Evolutionary conservation across 805 yeast genomes (phyloP).

Genomic region (Lachancea fermentati): DNA sequence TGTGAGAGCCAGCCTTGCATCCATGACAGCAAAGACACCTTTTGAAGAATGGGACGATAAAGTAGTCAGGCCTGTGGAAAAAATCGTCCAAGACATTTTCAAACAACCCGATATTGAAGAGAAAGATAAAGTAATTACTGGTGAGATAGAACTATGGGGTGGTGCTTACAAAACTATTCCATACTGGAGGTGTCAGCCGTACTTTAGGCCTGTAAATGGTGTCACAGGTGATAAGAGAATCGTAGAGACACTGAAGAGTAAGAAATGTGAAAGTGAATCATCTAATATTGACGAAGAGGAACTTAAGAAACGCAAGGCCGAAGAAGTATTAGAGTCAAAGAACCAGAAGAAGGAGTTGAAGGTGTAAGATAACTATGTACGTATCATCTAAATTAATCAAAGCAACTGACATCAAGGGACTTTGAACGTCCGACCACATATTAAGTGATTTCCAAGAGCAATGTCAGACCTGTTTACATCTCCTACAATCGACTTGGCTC

Average conservation of each 20-base stretch:
- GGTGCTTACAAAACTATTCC: conserved; percentile 79
- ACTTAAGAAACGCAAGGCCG: conserved; percentile 7
- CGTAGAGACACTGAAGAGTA: conserved; percentile 21
- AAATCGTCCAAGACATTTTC: conserved; percentile 52
- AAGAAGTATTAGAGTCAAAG: not conserved
- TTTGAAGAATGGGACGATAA: conserved; percentile 45
- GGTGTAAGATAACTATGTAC: conserved; percentile 3
- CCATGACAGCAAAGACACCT: conserved; percentile 38
- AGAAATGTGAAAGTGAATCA: conserved; percentile 7
- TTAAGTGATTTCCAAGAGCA: too few relatives aligned
- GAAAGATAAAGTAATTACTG: conserved; percentile 50
- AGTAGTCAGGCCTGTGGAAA: conserved; percentile 63
- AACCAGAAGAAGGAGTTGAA: conserved; percentile 13
- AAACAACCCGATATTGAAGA: conserved; percentile 45
- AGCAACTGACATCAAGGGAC: too few relatives aligned
- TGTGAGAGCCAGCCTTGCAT: conserved; percentile 67
- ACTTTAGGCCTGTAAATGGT: conserved; percentile 86
- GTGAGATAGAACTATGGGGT: conserved; percentile 64
- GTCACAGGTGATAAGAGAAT: conserved; percentile 45
- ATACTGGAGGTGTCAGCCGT: conserved; percentile 95
- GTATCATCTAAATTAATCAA: too few relatives aligned
- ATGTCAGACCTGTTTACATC: conserved; percentile 5
- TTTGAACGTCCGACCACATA: too few relatives aligned
- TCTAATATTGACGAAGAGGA: not conserved
- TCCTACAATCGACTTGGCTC: conserved; percentile 14